Percentiles rank a stretch among this genome's conserved stretches.
Evolutionary conservation across 805 yeast species (phyloP).

Genomic region (Lachancea quebecensis): DNA sequence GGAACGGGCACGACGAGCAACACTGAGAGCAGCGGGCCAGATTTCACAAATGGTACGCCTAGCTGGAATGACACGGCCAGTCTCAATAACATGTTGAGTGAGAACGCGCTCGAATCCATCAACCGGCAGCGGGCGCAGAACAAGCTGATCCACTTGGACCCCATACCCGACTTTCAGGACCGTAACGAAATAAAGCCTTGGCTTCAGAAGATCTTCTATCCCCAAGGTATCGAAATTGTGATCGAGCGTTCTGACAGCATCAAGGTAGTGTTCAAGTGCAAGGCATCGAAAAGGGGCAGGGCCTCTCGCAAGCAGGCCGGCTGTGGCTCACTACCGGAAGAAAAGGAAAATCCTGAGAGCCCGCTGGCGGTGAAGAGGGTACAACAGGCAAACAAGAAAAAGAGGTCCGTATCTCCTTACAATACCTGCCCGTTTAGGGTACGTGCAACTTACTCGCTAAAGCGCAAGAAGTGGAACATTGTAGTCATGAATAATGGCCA

Average conservation of each 20-base stretch:
- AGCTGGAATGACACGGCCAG: conserved; percentile 6
- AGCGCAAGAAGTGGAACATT: conserved; percentile 50
- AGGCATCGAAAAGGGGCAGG: conserved; percentile 33
- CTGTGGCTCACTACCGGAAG: conserved; percentile 2
- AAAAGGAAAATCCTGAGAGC: conserved; percentile 7
- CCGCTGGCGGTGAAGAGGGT: conserved; percentile 4
- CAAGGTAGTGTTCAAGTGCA: conserved; percentile 58
- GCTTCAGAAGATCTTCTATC: conserved; percentile 43
- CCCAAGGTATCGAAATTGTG: conserved; percentile 47
- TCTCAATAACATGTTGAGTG: conserved; percentile 12
- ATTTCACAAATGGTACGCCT: background rate
- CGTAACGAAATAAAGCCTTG: conserved; percentile 55
- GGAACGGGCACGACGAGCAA: conserved; percentile 4
- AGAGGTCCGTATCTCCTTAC: conserved; percentile 29
- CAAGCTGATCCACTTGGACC: conserved; percentile 33
- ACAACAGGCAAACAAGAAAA: conserved; percentile 16
- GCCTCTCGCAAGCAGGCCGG: conserved; percentile 10
- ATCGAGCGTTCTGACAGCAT: conserved; percentile 56
- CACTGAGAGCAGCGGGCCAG: conserved; percentile 4
- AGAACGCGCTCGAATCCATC: conserved; percentile 16
- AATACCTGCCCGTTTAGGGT: conserved; percentile 57
- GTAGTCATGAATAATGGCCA: conserved; percentile 55
- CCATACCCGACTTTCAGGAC: conserved; percentile 35
- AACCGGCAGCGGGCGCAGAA: conserved; percentile 24
- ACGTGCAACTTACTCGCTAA: conserved; percentile 52